phyloP scores from a whole-genome alignment of 75 land plant genomes.

The Sequoia sempervirens region DNA sequence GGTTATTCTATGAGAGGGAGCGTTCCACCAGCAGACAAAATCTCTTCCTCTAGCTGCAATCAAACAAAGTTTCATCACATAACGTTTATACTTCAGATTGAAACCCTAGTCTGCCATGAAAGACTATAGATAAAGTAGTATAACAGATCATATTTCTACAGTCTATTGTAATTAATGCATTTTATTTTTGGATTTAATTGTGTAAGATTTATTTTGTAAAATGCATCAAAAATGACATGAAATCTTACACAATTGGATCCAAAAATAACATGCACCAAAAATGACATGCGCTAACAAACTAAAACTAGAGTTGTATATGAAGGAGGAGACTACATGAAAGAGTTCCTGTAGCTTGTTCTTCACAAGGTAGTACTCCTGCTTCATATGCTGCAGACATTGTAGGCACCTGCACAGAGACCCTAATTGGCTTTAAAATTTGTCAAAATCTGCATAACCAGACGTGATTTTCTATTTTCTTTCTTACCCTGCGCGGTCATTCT shows the following conservation, averaged over 20 bases:
- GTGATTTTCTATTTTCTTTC: background rate
- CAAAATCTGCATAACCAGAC: background rate
- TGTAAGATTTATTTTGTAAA: too few relatives aligned
- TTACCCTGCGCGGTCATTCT: constrained; percentile 59
- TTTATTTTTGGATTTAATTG: too few relatives aligned
- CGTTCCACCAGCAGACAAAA: constrained; percentile 52
- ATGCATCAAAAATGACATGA: too few relatives aligned
- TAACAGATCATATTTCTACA: too few relatives aligned
- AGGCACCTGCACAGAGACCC: constrained; percentile 38
- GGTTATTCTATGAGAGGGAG: constrained; percentile 27
- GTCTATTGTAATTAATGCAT: too few relatives aligned
- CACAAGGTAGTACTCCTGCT: constrained; percentile 56
- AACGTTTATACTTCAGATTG: background rate
- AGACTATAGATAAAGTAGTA: too few relatives aligned
- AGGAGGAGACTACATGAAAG: constrained; percentile 29
- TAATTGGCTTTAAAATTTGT: background rate
- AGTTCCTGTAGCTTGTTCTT: constrained; percentile 68
- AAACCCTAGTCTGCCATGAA: too few relatives aligned
- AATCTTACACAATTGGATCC: too few relatives aligned
- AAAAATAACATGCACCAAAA: too few relatives aligned
- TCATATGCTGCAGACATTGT: constrained; percentile 56
- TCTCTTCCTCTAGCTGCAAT: constrained; percentile 59
- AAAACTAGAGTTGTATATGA: too few relatives aligned
- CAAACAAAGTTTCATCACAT: background rate
- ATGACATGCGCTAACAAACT: too few relatives aligned